Conservation (phyloP, 139 green algal species). For the Volvox africanus region DNA sequence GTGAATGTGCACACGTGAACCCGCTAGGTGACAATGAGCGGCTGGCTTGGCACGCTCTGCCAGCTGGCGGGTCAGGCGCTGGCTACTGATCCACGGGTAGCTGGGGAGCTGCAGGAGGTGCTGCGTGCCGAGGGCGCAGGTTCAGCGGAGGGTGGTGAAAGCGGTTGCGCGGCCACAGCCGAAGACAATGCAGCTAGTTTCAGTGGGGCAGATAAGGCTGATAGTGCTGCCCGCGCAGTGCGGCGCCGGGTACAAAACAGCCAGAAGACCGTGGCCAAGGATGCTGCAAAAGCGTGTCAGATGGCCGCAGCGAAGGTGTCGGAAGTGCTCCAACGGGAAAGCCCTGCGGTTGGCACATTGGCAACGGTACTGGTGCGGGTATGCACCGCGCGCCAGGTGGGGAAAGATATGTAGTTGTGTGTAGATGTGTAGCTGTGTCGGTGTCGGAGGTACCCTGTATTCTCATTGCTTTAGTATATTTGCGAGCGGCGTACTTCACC, state of each 20-base stretch:
- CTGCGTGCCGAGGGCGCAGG: background rate
- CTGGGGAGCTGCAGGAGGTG: background rate
- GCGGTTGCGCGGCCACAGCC: background rate
- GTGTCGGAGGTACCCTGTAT: no score
- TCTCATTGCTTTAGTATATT: no score
- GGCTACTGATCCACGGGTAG: background rate
- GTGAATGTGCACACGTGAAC: background rate
- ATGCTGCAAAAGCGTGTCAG: background rate
- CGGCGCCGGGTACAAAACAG: background rate
- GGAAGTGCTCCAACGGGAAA: conserved; percentile 10
- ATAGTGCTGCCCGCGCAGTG: background rate
- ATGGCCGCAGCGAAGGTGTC: background rate
- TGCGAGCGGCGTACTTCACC: background rate
- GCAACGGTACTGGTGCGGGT: conserved; percentile 23
- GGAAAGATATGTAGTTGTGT: background rate
- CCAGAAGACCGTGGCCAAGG: background rate
- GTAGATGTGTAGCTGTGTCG: no score
- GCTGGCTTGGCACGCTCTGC: conserved; percentile 25
- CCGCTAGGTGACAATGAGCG: background rate
- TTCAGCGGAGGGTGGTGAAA: no score
- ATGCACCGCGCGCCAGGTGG: conserved; percentile 11
- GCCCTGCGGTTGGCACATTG: background rate
- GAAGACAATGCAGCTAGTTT: background rate
- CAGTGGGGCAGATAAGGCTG: background rate
- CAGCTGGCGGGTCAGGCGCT: background rate